Percentiles rank a stretch among this genome's conserved stretches.
These are phyloP conservation scores for Coemansia sp. DNA, from an alignment of 192 early-diverging fungal genomes.

Conservation along the genomic window DNA sequence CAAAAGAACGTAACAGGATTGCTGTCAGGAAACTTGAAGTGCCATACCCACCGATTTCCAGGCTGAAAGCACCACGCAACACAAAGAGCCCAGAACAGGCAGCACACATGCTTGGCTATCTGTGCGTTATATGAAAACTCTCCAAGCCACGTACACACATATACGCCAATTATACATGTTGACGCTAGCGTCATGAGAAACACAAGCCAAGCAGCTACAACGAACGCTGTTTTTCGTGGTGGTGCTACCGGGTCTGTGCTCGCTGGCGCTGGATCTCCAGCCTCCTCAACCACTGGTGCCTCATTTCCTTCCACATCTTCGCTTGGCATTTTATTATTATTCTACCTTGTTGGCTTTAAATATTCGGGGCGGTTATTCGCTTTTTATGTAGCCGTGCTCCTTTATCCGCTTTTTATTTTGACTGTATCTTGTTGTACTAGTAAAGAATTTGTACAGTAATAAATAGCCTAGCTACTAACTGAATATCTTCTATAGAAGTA, in stretches of 20 bases:
- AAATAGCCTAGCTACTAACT: too few species aligned
- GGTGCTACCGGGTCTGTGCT: background rate
- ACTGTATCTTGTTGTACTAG: too few species aligned
- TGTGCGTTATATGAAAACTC: constrained; percentile 11
- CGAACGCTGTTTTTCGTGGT: background rate
- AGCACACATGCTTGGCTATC: constrained; percentile 3
- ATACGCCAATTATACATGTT: background rate
- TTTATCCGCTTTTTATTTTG: too few species aligned
- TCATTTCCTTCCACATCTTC: background rate
- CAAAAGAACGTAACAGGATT: background rate
- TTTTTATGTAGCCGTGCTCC: too few species aligned
- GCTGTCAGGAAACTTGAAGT: constrained; percentile 7
- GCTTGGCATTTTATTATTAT: background rate
- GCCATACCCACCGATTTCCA: background rate
- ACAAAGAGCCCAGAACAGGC: background rate
- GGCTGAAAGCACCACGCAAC: constrained; percentile 1
- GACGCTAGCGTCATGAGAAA: background rate
- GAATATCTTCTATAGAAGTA: too few species aligned
- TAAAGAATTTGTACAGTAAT: too few species aligned
- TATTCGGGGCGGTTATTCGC: too few species aligned
- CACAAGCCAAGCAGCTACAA: constrained; percentile 3
- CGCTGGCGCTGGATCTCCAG: background rate
- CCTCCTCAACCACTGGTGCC: background rate
- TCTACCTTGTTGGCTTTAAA: background rate
- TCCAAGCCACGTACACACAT: constrained; percentile 8